Base-by-base conservation (phyloP, 345 rosid species). In the Citrus australasica region DNA sequence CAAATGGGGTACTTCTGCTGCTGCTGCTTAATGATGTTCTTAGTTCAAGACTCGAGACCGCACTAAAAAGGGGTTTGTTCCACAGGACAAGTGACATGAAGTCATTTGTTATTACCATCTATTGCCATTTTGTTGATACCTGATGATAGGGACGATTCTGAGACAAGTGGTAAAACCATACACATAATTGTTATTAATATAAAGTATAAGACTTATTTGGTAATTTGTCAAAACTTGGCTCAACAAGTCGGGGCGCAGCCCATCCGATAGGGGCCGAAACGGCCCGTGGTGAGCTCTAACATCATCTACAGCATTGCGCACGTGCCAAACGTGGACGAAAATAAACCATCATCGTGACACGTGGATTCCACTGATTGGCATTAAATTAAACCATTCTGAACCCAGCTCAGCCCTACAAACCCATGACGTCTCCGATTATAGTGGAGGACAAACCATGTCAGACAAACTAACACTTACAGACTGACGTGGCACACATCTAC, bases 401-500 rank as follows among this genome's bases (percentile, higher is more conserved):
- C 37, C 16, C 40, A 70, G 25, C 40, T 51, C 61, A 28, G 62
- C 14, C 74, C 61, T 16, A 27, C 1, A 46, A 9, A 0, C 14
- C 74, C 32, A 1, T 2, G 22, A 22, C 6, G 66, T 2, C 62
- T 76, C 71, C 78, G 2, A 4, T 2, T 8, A n/a, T 2, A 10
- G 21, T 30, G 77, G 77, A 28, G 21, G 38, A 21, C 59, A 61
- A 61, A 10, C 61, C 38, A 74, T 16, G 48, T 38, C 77, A 73
- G 37, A 13, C 22, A 9, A 28, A 38, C 68, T 4, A 30, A 48
- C 28, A 5, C 32, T 46, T 5, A 14, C 7, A 8, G n/a, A 13
- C 48, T n/a, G 63, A 66, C 64, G 79, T 67, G 79, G 55, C 71
- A 33, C 10, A 30, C 72, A 67, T 67, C 73, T 10, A 9, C 19